Base-by-base conservation (phyloP, 2,329 filamentous ascomycete genomes). In the Penicillium sp. region DNA sequence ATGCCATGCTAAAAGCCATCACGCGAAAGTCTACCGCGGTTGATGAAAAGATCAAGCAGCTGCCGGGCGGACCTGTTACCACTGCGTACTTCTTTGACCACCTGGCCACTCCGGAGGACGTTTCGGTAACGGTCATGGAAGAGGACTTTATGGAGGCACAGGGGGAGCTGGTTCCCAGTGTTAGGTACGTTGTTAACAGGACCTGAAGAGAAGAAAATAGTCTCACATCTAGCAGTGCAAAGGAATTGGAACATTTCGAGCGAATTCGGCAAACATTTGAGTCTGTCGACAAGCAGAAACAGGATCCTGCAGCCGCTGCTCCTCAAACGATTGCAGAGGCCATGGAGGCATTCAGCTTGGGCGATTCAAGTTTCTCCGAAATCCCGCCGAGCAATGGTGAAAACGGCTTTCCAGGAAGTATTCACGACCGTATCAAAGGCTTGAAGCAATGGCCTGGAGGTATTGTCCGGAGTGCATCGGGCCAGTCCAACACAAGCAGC, bases 1-100 rank as follows among this genome's bases (percentile, higher is more conserved):
- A 99, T 71, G 91, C 94, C 47, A 99, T 99, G 94, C 87, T 99
- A 62, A 97, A 99, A 72, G 94, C 94, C 18, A 93, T 99, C 53
- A 99, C 94, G 2, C 85, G 94, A 5, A 90, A 95, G 68, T 91
- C 94, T 2, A 82, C 85, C 1, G 80, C 84, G 2, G 92, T 97
- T 2, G 94, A 99, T 69, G 79, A 83, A 46, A 94, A 94, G 71
- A 88, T 99, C 60, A 81, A 82, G 21, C 78, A 80, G 4, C 78
- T 95, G 44, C 74, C 79, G 41, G 64, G 69, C 47, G 77, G 70
- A 21, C 77, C 81, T 5, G 82, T 96, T 58, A 89, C 88, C 1
- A 95, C 93, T 1, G 93, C 92, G 0, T 92, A 94, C 74, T 99
- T 92, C 76, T 99, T 99, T 70, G 94, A 99, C 68, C 93, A 97